Evolutionary conservation across 257 asterid species (phyloP), one percentile per base, ranked within the genome.

Genomic region (Ocimum tenuiflorum): DNA sequence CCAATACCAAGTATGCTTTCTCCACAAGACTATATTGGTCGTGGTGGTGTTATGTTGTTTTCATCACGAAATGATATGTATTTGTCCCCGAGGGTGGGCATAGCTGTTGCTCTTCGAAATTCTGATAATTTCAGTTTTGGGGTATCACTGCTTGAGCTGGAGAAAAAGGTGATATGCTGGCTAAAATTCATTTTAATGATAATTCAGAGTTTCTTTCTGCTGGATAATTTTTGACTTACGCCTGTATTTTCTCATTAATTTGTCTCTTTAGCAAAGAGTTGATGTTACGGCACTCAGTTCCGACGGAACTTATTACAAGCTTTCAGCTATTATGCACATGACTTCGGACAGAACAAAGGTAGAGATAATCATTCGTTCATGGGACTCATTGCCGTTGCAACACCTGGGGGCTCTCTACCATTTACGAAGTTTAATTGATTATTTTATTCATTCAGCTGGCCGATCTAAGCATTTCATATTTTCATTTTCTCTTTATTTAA

Each of bases 261-360:
- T 76, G 68, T 56, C 63, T 74, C 68, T 77, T 48, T 88, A 94
- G 99, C 99, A 94, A 87, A 82, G 97, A 68, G 91, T 90, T 74
- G 97, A 94, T 73, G 74, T 83, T 73, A 83, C 55, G 81, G 99
- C 97, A 60, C 81, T 77, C 72, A 82, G 79, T 68, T 81, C 85
- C 29, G 81, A 90, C 59, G 96, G 94, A 65, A 83, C 78, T 75
- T 94, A 94, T 81, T 83, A 84, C 85, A 90, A 86, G 86, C 97
- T 94, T 72, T 90, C 99, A 51, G 95, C 95, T 79, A 78, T 82
- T 73, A 78, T 94, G 72, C 84, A 81, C 81, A 94, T 94, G 99
- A 94, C 96, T 71, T 94, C 99, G 68, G 97, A 94, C 82, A 84
- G 99, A 85, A 94, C 99, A 48, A 94, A 94, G 97, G 99, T 94